A percentile compares a stretch with the other conserved stretches of the same genome.
Evolutionary conservation across 495 filamentous ascomycete species (phyloP).

Genomic region (Chaetomium tenue): DNA sequence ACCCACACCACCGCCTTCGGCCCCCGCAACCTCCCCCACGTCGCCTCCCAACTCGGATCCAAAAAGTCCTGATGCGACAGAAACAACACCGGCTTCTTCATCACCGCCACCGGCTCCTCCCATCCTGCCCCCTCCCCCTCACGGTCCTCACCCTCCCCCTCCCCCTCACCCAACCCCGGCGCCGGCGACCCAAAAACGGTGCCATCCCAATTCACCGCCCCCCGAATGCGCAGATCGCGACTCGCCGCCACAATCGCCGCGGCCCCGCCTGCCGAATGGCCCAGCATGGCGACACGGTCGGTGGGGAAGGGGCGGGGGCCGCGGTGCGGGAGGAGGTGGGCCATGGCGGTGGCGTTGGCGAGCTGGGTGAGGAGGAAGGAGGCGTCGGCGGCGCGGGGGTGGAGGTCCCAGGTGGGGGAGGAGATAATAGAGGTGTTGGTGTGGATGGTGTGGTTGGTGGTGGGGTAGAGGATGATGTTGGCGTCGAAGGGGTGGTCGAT

Average conservation of each 20-base stretch:
- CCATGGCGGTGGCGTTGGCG: constrained; percentile 18
- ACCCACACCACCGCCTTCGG: neutral
- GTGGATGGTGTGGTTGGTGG: neutral
- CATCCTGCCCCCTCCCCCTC: no score
- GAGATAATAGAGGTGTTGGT: neutral
- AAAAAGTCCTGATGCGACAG: neutral
- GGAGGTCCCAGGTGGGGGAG: constrained; percentile 3
- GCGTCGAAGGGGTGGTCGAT: constrained; percentile 17
- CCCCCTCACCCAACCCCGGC: neutral
- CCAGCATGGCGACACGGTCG: constrained; percentile 16
- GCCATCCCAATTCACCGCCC: neutral
- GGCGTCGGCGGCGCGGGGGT: constrained; percentile 11
- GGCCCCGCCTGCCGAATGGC: constrained; percentile 13
- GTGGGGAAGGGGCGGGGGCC: constrained; percentile 10
- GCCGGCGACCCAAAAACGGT: neutral
- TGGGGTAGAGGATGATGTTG: constrained; percentile 18
- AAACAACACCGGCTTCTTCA: neutral
- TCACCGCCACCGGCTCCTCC: neutral
- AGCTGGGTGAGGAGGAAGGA: constrained; percentile 17
- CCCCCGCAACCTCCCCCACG: neutral
- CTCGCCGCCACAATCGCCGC: constrained; percentile 12
- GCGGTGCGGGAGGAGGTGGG: constrained; percentile 9
- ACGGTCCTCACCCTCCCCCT: no score
- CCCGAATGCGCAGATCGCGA: neutral
- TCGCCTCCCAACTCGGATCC: neutral